Evolutionary conservation across 148 eudicot genomes (phyloP), one percentile per base, ranked within the genome.

Genomic region (Camellia granthamiana): DNA sequence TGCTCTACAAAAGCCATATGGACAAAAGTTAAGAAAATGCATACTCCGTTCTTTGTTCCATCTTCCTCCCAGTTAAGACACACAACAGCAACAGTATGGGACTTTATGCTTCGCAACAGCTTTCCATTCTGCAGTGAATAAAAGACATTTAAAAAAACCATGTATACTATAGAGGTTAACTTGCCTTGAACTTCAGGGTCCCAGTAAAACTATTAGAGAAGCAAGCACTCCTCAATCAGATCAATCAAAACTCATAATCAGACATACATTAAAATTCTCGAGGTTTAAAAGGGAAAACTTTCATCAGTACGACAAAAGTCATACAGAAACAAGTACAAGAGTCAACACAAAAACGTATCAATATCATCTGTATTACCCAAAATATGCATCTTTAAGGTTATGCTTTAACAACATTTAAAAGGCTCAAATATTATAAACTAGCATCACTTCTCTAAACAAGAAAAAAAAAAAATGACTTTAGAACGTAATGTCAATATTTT

Each of bases 1-100:
- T 10, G 74, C 65, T 52, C 65, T 11, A 47, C 7, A 71, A 63
- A 66, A 46, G 14, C 47, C 38, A 67, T 14, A 38, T 21, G 21
- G 30, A 18, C 38, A 81, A 76, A 65, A 51, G 13, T 7, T 41
- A 63, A 65, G 73, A 11, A 69, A 59, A 83, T 46, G 69, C 88
- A 58, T 85, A 88, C 91, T 80, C 69, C 81, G 77, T 52, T 77
- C 58, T 84, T 88, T 69, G 85, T 79, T 69, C 88, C 88, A 81
- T 91, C 98, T 70, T 92, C 98, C 86, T 84, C 97, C 99, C 99
- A 96, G 76, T 90, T 87, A 81, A 96, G 95, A 81, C 92, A 96
- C 80, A 92, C 88, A 75, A 96, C 94, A 69, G 98, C 89, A 78
- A 68, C 89, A 76, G 82, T 78, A 85, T 96, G 98, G 76, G 91